phyloP scores from a whole-genome alignment of 208 protist genomes.

The Leishmania braziliensis region DNA sequence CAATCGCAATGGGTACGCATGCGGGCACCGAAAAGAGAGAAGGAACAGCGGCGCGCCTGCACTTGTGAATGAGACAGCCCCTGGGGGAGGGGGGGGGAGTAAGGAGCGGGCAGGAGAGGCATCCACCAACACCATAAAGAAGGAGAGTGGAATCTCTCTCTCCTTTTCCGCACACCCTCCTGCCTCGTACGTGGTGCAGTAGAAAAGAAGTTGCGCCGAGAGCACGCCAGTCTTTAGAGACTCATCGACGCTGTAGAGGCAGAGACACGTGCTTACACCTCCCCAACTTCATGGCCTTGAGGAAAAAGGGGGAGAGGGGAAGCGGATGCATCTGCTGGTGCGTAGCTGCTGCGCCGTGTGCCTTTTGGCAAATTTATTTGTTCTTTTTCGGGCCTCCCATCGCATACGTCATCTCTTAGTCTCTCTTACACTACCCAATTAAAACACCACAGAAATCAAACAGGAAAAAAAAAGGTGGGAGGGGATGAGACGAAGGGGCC shows the following conservation, averaged over 20 bases:
- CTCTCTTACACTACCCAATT: constrained; percentile 3
- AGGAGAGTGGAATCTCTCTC: neutral
- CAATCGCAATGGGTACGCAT: neutral
- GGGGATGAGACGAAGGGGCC: neutral
- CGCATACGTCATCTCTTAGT: constrained; percentile 8
- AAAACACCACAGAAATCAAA: neutral
- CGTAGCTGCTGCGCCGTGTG: neutral
- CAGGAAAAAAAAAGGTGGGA: neutral
- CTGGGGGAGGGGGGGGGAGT: too few relatives aligned
- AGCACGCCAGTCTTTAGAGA: neutral
- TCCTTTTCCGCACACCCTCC: neutral
- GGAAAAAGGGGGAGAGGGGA: neutral
- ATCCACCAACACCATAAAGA: neutral
- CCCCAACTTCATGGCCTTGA: neutral
- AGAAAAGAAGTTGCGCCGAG: neutral
- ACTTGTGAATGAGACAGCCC: neutral
- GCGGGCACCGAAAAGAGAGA: neutral
- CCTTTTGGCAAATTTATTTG: neutral
- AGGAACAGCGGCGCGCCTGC: neutral
- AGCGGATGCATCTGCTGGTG: neutral
- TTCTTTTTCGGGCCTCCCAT: neutral
- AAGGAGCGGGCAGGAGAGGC: neutral
- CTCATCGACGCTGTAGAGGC: neutral
- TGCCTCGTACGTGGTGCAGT: neutral
- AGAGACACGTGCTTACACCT: too few relatives aligned